Evolutionary conservation across 495 filamentous ascomycete species (phyloP), one percentile per base, ranked within the genome.

Genomic region (Trichocladium uniseriatum): DNA sequence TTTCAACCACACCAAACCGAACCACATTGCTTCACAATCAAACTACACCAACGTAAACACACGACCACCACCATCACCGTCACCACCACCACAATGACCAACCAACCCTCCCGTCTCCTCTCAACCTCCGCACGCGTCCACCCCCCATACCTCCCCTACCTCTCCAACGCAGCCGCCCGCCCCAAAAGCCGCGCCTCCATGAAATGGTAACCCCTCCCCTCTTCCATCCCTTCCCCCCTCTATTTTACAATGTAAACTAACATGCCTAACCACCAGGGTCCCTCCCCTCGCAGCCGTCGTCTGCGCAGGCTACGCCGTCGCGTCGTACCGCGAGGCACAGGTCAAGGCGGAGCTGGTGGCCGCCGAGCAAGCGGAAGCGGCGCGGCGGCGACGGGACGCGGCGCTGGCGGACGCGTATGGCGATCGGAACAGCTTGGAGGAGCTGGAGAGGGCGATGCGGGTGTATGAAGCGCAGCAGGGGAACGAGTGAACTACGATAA

Each of bases 371-470:
- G 58, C 49, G 27, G 63, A 61, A 40, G 47, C 50, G 11, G 62
- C 57, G 29, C 43, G 61, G 24, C 52, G 56, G 37, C 50, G 57
- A 20, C 57, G 56, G 28, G 55, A 58, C 31, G 55, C 56, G 29
- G 57, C 50, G 9, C 46, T 74, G 43, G 66, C 68, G 66, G 74
- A 81, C 27, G 78, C 79, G 1, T 82, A 81, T 35, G 79, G 79
- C n/a, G 76, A 77, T 49, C 74, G 79, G 44, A 66, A 67, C 6
- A 78, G 71, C 53, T 41, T 81, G 14, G 66, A 74, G 16, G 79
- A 77, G 62, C 63, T 82, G 32, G 74, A 81, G 55, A 65, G 74
- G 7, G 79, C 79, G n/a, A 61, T 82, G 43, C 62, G 67, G n/a
- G 66, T 69, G 6, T 81, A 81, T 43, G 70, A 77, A 43, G 45